Base-by-base conservation (phyloP, 2,329 filamentous ascomycete species). In the Niveomyces coronatus region DNA sequence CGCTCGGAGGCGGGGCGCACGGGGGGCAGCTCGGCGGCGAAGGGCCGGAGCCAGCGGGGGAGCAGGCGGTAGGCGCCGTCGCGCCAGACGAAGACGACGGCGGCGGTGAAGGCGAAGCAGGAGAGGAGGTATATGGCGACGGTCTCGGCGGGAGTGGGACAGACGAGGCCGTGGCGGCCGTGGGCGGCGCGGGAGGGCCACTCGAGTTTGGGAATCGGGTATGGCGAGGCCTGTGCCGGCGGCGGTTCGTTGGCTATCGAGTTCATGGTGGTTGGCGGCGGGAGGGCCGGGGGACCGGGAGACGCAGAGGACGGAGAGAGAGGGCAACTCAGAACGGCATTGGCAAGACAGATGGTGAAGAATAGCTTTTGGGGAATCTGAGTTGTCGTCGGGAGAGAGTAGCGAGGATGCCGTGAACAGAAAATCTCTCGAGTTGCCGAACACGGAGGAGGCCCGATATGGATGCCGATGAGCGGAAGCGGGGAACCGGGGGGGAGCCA, bases 21-120 rank as follows among this genome's bases (percentile, higher is more conserved):
- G 1, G 49, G 47, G 0, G 32, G 46, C 15, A 58, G 44, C 45
- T 70, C 66, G 8, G 54, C 50, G 3, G 67, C 66, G 42, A 70
- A 70, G 2, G 61, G 59, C 9, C 53, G 56, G 11, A 59, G 49
- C 63, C 65, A 70, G 30, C 49, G 52, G 0, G 67, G 65, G 2
- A 60, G 50, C 3, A 45, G 43, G 4, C 52, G 51, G 3, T 49
- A 43, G 5, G 62, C 39, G 3, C 45, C 49, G 4, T 45, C 37
- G 7, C 45, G 51, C 40, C 35, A 40, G 17, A 58, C 19, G 37
- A 60, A 54, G 13, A 62, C 35, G 14, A 57, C 40, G 16, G 53
- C 35, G 5, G 52, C 47, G 7, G 53, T 46, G 9, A 61, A 31
- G 5, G 61, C 57, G 5, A 52, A 19, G 2, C 35, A 38, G 5